A percentile compares a stretch with the other conserved stretches of the same genome.
phyloP scores from a whole-genome alignment of 768 basidiomycete genomes.

The Lentinula aciculospora region DNA sequence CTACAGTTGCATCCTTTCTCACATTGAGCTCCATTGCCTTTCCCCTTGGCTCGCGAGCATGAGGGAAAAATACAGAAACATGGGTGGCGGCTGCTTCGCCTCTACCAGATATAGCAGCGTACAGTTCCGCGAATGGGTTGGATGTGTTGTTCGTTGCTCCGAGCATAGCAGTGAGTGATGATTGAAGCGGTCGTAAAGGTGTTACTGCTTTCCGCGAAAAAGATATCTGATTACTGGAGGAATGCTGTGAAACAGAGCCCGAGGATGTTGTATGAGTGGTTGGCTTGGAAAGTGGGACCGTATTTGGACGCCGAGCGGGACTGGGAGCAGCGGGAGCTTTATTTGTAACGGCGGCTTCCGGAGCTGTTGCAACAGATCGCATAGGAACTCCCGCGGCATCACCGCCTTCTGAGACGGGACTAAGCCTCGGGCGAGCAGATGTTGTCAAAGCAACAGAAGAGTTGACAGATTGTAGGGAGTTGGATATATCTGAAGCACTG shows the following conservation, averaged over 20 bases:
- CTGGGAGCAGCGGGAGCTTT: constrained; percentile 25
- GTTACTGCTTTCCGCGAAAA: constrained; percentile 51
- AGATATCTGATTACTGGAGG: constrained; percentile 21
- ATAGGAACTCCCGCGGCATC: constrained; percentile 13
- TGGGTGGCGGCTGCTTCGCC: constrained; percentile 56
- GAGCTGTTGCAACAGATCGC: constrained; percentile 6
- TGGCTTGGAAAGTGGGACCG: constrained; percentile 1
- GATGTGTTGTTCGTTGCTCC: constrained; percentile 51
- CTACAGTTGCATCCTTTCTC: constrained; percentile 83
- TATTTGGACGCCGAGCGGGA: constrained; percentile 10
- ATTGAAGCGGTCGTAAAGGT: constrained; percentile 40
- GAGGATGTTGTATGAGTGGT: constrained; percentile 7
- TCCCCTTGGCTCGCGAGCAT: constrained; percentile 54
- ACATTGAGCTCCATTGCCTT: constrained; percentile 71
- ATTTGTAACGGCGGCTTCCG: constrained; percentile 35
- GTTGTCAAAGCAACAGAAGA: constrained; percentile 38
- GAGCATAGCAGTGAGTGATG: constrained; percentile 71
- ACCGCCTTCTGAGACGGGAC: constrained; percentile 53
- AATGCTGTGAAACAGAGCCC: constrained; percentile 11
- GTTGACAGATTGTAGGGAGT: constrained; percentile 36
- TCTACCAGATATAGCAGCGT: constrained; percentile 80
- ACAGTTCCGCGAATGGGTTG: constrained; percentile 87
- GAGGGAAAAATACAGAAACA: constrained; percentile 83
- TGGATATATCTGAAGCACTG: constrained; percentile 33
- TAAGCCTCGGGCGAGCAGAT: neutral